These are phyloP conservation scores for Paramecium octaurelia DNA, from an alignment of 73 alveolate species.

Conservation along the genomic window DNA sequence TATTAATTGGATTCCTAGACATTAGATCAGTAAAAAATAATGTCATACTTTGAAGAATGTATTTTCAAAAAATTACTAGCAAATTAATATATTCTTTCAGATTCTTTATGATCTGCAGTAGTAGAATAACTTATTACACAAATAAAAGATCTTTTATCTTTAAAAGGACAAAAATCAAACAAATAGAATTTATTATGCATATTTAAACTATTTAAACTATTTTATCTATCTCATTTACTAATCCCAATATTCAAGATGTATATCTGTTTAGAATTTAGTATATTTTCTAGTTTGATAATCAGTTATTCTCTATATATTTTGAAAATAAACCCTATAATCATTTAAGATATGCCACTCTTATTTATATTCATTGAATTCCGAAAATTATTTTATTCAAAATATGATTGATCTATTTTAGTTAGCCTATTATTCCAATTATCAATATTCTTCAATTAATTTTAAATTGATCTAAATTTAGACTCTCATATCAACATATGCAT, in stretches of 20 bases:
- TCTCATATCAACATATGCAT: neutral
- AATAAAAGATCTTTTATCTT: constrained; percentile 33
- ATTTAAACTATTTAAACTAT: constrained; percentile 5
- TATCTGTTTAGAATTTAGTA: neutral
- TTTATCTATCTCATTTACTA: constrained; percentile 34
- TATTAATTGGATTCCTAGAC: neutral
- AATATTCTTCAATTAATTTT: neutral
- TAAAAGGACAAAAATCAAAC: constrained; percentile 1
- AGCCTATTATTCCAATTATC: neutral
- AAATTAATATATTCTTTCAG: constrained; percentile 62
- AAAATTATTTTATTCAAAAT: too few species aligned
- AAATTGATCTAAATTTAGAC: neutral
- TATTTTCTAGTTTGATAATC: constrained; percentile 53
- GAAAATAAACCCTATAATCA: too few species aligned
- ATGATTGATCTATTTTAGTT: too few species aligned
- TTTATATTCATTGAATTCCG: too few species aligned
- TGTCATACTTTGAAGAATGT: too few species aligned
- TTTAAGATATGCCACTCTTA: too few species aligned
- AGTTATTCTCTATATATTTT: too few species aligned
- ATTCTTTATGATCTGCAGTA: constrained; percentile 72
- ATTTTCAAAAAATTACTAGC: too few species aligned
- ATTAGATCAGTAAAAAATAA: too few species aligned
- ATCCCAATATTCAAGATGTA: constrained; percentile 47
- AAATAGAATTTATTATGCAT: neutral
- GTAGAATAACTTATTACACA: constrained; percentile 83